Percentiles rank a stretch among this genome's conserved stretches.
These are phyloP conservation scores for Saururus chinensis DNA, from an alignment of 164 flowering plant genomes.

Conservation along the genomic window DNA sequence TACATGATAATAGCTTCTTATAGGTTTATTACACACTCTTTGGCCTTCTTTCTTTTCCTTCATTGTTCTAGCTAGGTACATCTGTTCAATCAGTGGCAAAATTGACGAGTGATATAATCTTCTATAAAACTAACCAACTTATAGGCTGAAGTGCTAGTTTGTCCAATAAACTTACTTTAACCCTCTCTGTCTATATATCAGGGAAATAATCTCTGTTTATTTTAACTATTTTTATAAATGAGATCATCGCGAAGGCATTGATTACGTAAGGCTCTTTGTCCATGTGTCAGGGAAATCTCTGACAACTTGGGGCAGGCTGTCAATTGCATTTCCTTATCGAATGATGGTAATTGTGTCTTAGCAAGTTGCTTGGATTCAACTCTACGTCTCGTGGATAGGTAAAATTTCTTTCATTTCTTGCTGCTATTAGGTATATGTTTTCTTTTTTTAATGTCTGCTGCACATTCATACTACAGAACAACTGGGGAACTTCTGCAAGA, in stretches of 20 bases:
- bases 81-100: not conserved
- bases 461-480: conserved; percentile 33
- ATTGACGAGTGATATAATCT: too few species aligned
- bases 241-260: not conserved
- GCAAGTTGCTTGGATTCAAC: conserved; percentile 95
- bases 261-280: too few species aligned
- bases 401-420: not conserved
- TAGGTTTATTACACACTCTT: not conserved
- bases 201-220: too few species aligned
- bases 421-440: not conserved
- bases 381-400: conserved; percentile 88
- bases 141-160: not conserved
- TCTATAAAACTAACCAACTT: not conserved
- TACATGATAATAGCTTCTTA: not conserved
- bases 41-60: not conserved
- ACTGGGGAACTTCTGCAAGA: conserved; percentile 84
- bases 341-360: conserved; percentile 85
- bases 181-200: not conserved
- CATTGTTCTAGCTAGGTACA: not conserved
- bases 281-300: conserved; percentile 45
- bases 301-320: conserved; percentile 92
- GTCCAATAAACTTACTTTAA: not conserved
- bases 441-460: not conserved
- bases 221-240: too few species aligned
- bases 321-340: conserved; percentile 84